Base-by-base conservation (phyloP, 306 rosid genomes). In the Rosa multiflora region DNA sequence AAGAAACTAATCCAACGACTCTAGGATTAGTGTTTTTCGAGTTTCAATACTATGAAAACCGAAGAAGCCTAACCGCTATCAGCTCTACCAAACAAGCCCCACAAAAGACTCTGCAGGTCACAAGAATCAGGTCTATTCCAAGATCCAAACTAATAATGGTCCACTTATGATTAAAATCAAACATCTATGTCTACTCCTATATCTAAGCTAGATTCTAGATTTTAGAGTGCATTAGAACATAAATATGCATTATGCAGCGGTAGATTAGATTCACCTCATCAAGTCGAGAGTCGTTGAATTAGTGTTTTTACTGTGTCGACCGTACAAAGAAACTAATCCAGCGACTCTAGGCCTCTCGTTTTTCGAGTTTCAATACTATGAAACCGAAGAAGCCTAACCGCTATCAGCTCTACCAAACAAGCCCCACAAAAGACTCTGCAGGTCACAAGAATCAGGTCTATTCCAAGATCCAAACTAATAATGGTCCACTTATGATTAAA, bases 381-480 rank as follows among this genome's bases (percentile, higher is more conserved):
- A 4, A 1, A 51, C 8, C 0, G 6, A 2, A 23, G 26, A 23
- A 26, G 56, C n/a, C 21, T 0, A 52, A 15, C 2, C 6, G 8
- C 2, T 17, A 4, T 4, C 9, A 17, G 2, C 5, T 8, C 26
- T 35, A 51, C 76, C 1, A 12, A 20, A 37, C 23, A 21, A 14
- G 29, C 39, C 67, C 67, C 39, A 14, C 69, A 58, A 63, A 63
- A 32, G 4, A 32, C n/a, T 18, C 61, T 32, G 69, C 69, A 63
- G 42, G 69, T 63, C 69, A 63, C 69, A 32, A 63, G 69, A 63
- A 63, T 29, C 40, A 32, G 43, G 69, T 63, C 69, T 2, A 29
- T 12, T 63, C 69, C 43, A 29, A 26, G 13, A 63, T 63, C 69
- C 69, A 63, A 63, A 63, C 69, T 6, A 13, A 32, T 12, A 5